These are phyloP conservation scores for Lagerstroemia speciosa DNA, from an alignment of 345 rosid species.

Conservation along the genomic window DNA sequence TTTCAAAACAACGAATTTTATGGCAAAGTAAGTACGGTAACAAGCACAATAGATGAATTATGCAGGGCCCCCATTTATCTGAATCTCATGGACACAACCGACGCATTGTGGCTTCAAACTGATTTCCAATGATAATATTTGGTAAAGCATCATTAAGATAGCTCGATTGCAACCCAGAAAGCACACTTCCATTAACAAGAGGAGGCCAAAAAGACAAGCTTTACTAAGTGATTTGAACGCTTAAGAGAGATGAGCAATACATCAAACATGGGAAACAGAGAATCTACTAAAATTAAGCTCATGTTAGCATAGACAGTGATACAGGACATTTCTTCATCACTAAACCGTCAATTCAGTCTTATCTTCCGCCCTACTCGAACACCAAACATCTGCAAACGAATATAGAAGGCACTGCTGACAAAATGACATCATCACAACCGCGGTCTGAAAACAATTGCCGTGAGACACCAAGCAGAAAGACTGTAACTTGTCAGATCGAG, in stretches of 20 bases:
- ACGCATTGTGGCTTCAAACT: not conserved
- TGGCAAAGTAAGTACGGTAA: not conserved
- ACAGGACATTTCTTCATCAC: not conserved
- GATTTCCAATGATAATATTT: too few species aligned
- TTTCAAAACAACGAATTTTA: not conserved
- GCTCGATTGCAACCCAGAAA: not conserved
- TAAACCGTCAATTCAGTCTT: not conserved
- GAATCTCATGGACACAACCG: not conserved
- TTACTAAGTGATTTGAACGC: not conserved
- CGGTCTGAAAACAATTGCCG: not conserved
- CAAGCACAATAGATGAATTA: not conserved
- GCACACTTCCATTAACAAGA: not conserved
- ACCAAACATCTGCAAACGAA: not conserved
- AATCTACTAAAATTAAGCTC: too few species aligned
- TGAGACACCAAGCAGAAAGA: not conserved
- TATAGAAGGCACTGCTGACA: not conserved
- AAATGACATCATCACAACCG: not conserved
- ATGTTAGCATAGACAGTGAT: not conserved
- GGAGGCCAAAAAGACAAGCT: not conserved
- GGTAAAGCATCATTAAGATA: not conserved
- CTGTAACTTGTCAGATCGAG: not conserved
- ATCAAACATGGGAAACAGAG: not conserved
- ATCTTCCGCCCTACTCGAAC: not conserved
- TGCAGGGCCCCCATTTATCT: too few species aligned
- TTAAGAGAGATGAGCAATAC: too few species aligned